Evolutionary conservation across 345 rosid species (phyloP), one percentile per base, ranked within the genome.

Genomic region (Mangifera indica): DNA sequence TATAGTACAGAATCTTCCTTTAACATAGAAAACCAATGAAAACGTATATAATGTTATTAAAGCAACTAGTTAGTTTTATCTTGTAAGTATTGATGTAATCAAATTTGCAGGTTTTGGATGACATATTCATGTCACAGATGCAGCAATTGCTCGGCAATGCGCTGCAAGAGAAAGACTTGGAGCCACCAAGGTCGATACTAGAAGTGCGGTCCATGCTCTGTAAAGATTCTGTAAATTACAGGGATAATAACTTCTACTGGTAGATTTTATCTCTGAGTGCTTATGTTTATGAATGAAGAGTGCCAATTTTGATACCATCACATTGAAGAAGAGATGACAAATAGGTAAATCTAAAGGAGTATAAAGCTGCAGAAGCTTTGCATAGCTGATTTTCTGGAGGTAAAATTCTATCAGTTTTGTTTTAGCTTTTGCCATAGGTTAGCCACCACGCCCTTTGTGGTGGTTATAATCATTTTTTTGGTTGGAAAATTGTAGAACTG

Each of bases 201-300:
- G 99, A 95, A 77, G 90, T 91, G 18, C 81, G 93, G 7, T 92
- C 99, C 0, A 91, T 95, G 85, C 93, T 95, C 2, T 90, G 95
- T 72, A 81, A 89, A 80, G 96, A 92, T 76, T 88, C 87, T 56
- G 81, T 83, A 25, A 81, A 84, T 68, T 79, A 81, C 48, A 56
- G 83, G 77, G 86, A 83, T 59, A 81, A 67, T 52, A 69, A 82
- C 48, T 87, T 72, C 72, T 84, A 87, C 72, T 84, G 81, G 48
- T 83, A 77, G 69, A 49, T 22, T 67, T 20, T 12, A 29, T 20
- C 4, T 60, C 8, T 37, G 7, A 3, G 66, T 67, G 51, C 21
- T 52, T 56, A 74, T 21, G 14, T 34, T 37, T 37, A 37, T 37
- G 42, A 46, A 22, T 58, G 22, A 17, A 34, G 22, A 11, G 45